Conservation (phyloP, 768 basidiomycete species). For the Trametes meyenii region DNA sequence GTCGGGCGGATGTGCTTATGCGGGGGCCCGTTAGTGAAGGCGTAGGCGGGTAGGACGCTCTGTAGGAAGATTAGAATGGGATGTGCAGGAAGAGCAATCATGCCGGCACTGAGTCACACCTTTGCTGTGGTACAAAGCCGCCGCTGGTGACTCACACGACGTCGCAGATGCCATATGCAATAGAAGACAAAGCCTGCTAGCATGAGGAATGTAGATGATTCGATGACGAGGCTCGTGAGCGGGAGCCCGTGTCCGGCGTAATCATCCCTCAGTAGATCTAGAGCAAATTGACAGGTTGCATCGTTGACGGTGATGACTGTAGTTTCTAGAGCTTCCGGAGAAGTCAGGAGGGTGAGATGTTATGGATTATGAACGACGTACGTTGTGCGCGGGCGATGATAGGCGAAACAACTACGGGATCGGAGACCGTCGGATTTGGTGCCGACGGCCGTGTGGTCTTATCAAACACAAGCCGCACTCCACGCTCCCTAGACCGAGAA, state of each 20-base stretch:
- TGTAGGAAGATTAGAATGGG: no score
- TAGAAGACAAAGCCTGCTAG: slow-evolving; percentile 6
- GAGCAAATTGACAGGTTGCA: neutral
- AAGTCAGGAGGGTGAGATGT: neutral
- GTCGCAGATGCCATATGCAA: neutral
- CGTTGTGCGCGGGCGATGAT: no score
- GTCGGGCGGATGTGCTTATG: no score
- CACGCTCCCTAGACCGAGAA: no score
- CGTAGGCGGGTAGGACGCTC: no score
- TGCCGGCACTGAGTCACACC: neutral
- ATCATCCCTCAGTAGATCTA: neutral
- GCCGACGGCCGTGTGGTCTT: no score
- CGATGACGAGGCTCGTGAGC: slow-evolving; percentile 7
- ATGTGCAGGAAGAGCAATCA: neutral
- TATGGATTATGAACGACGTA: no score
- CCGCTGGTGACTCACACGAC: neutral
- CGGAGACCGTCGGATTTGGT: no score
- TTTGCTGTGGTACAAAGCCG: neutral
- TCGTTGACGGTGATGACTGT: neutral
- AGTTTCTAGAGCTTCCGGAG: neutral
- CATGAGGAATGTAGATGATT: neutral
- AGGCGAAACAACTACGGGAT: no score
- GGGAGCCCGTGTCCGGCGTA: slow-evolving; percentile 2
- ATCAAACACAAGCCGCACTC: no score
- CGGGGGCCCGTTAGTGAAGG: no score